Evolutionary conservation across 768 basidiomycete genomes (phyloP), one percentile per base, ranked within the genome.

Genomic region (Kwoniella bestiolae): DNA sequence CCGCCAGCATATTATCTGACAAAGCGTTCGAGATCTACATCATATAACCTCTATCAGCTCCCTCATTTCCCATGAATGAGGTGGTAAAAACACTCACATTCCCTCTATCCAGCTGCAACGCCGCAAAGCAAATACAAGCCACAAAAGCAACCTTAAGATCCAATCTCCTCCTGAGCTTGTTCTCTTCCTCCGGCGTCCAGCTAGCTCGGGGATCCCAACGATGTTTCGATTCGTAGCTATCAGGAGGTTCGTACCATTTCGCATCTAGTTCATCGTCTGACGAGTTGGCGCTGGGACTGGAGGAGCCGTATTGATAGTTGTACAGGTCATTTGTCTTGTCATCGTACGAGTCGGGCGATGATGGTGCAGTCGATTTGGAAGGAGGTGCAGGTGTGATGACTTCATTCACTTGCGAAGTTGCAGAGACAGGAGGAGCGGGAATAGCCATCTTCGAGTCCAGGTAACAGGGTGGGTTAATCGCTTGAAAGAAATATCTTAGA

Each of bases 11-110:
- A 41, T 68, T 68, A 55, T 76, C 74, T 3, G 72, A 71, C 7
- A 73, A 52, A 0, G 74, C 72, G 38, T 70, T 70, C 26, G 50
- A 47, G 60, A 77, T 74, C 73, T 74, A 53, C 18, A n/a, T n/a
- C n/a, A n/a, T n/a, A n/a, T n/a, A n/a, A n/a, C n/a, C n/a, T 2
- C 35, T 16, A 51, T 12, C 8, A 60, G 35, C 26, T 53, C 18
- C 14, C 12, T 8, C 6, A 38, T 11, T 3, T 47, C 46, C n/a
- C 11, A 25, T 29, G 21, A 4, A 26, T 50, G n/a, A 23, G 28
- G 14, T 4, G 29, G 23, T 23, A n/a, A 29, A 2, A 5, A 31
- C 3, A 63, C 71, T 60, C 51, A 72, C 73, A 56, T 75, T 75
- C 3, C 66, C 68, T 28, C 70, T 35, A 49, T 75, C 73, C 18